phyloP scores from a whole-genome alignment of 129 eudicot genomes.

The Flaveria ramosissima region DNA sequence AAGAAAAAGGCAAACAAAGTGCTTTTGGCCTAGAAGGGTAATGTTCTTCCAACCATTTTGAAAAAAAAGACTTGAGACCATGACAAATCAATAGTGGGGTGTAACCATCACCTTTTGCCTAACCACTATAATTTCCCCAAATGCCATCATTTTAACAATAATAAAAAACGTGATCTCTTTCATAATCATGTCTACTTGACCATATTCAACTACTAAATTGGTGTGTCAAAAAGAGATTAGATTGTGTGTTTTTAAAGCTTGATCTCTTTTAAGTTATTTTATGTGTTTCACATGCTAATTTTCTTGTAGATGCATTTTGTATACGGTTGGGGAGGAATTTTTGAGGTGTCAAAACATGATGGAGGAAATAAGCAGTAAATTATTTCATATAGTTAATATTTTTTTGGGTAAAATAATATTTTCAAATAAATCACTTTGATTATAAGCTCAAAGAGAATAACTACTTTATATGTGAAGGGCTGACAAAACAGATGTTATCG shows the following conservation, averaged over 20 bases:
- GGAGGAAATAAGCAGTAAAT: neutral
- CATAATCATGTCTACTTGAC: constrained; percentile 17
- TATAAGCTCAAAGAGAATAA: neutral
- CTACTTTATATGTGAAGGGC: neutral
- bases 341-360: neutral
- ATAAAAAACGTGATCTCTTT: constrained; percentile 20
- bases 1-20: constrained; percentile 27
- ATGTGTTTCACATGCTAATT: neutral
- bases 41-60: constrained; percentile 41
- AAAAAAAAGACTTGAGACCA: constrained; percentile 33
- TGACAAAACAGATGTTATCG: no score
- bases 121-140: constrained; percentile 33
- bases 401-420: neutral
- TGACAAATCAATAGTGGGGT: constrained; percentile 39
- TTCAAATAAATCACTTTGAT: neutral
- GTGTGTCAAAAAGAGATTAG: neutral
- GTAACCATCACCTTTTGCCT: constrained; percentile 42
- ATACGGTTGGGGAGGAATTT: neutral
- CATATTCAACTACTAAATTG: constrained; percentile 16
- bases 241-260: neutral
- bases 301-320: neutral
- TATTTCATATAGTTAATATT: neutral
- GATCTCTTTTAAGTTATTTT: neutral
- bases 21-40: constrained; percentile 40
- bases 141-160: constrained; percentile 21